Percentiles rank a stretch among this genome's conserved stretches.
phyloP scores from a whole-genome alignment of 176 grass and related monocot genomes.

The Thinopyrum elongatum region DNA sequence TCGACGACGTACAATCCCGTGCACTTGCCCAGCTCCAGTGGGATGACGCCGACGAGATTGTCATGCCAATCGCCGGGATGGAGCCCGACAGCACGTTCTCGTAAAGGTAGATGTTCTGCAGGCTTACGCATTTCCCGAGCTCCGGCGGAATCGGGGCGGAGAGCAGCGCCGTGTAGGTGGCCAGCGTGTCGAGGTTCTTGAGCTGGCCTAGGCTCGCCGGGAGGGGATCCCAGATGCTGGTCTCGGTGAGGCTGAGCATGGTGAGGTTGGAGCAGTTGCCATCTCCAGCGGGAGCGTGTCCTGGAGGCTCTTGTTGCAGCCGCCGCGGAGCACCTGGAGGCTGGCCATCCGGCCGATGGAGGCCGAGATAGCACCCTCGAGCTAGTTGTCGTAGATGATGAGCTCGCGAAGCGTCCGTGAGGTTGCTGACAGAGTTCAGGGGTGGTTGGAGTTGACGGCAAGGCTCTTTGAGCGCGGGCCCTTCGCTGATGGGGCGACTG shows the following conservation, averaged over 20 bases:
- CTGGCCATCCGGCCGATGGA: slow-evolving; percentile 42
- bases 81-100: slow-evolving; percentile 36
- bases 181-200: slow-evolving; percentile 61
- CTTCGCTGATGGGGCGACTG: too few relatives aligned
- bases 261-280: slow-evolving; percentile 44
- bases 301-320: slow-evolving; percentile 65
- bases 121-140: slow-evolving; percentile 45
- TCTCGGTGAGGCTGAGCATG: slow-evolving; percentile 56
- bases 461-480: too few relatives aligned
- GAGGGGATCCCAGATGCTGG: slow-evolving; percentile 62
- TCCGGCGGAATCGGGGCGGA: slow-evolving; percentile 72
- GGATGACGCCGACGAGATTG: too few relatives aligned
- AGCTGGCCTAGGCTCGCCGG: slow-evolving; percentile 49
- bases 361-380: too few relatives aligned
- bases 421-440: too few relatives aligned
- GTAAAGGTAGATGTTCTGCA: slow-evolving; percentile 74
- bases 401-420: too few relatives aligned
- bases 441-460: too few relatives aligned
- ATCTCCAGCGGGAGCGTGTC: slow-evolving; percentile 51
- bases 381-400: too few relatives aligned
- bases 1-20: not conserved
- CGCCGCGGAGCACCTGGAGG: slow-evolving; percentile 53
- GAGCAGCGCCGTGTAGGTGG: slow-evolving; percentile 68
- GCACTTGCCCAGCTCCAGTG: slow-evolving; percentile 53
- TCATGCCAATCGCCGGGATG: too few relatives aligned